A percentile compares a stretch with the other conserved stretches of the same genome.
Conservation (phyloP, 306 rosid genomes). For the Crotalaria pallida region DNA sequence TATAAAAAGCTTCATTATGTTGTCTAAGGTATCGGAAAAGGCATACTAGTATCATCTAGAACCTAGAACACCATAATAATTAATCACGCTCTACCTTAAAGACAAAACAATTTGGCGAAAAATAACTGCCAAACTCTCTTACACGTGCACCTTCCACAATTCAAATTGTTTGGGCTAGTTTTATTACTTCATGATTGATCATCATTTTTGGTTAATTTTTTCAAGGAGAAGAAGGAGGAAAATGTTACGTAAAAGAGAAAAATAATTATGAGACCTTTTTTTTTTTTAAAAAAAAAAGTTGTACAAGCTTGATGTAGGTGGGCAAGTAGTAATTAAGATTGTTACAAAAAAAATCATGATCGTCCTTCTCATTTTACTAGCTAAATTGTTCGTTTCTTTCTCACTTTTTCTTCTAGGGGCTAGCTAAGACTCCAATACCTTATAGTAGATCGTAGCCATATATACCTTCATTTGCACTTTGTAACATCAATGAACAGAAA, state of each 20-base stretch:
- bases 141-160: neutral
- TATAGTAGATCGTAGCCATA: conserved; percentile 7
- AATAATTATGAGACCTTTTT: too few relatives aligned
- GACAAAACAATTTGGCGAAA: neutral
- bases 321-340: too few relatives aligned
- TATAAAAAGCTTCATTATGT: conserved; percentile 24
- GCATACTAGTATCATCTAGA: conserved; percentile 2
- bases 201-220: too few relatives aligned
- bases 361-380: neutral
- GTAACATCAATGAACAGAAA: conserved; percentile 7
- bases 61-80: neutral
- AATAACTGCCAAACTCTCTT: conserved; percentile 5
- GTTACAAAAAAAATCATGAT: neutral
- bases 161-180: too few relatives aligned
- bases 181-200: too few relatives aligned
- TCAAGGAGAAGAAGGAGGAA: too few relatives aligned
- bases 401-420: neutral
- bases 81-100: neutral
- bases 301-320: too few relatives aligned
- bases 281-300: too few relatives aligned
- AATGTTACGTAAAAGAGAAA: too few relatives aligned
- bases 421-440: neutral
- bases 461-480: neutral
- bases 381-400: neutral
- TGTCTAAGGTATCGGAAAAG: conserved; percentile 21